Evolutionary conservation across 495 filamentous ascomycete species (phyloP).

Genomic region (Penicillium bovifimosum): DNA sequence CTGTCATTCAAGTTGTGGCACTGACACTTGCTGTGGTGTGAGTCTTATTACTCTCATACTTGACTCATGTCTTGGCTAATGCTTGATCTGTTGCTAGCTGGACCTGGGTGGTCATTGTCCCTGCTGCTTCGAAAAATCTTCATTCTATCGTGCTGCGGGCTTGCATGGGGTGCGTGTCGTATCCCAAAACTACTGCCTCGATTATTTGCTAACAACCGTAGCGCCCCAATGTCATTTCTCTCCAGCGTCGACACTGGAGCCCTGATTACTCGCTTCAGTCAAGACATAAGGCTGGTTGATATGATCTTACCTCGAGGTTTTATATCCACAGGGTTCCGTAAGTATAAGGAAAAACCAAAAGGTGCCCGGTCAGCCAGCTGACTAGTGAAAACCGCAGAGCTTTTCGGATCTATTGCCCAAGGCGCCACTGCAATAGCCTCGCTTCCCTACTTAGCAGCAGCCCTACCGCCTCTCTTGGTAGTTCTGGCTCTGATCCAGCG

Average conservation of each 20-base stretch:
- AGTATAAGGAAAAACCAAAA: background rate
- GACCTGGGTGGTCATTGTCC: conserved; percentile 23
- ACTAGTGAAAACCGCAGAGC: background rate
- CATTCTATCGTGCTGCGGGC: conserved; percentile 10
- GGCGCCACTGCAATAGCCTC: conserved; percentile 15
- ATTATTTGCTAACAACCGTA: conserved; percentile 3
- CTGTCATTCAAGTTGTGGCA: conserved; percentile 9
- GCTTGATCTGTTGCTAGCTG: conserved; percentile 2
- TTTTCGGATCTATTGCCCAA: conserved; percentile 21
- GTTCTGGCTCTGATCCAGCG: conserved; percentile 60
- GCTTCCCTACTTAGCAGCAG: conserved; percentile 29
- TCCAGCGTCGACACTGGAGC: conserved; percentile 36
- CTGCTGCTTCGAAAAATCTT: conserved; percentile 15
- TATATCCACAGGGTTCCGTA: conserved; percentile 12
- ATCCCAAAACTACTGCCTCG: background rate
- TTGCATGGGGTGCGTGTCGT: conserved; percentile 15
- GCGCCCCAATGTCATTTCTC: conserved; percentile 32
- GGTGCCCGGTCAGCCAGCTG: too few species aligned
- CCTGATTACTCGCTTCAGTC: conserved; percentile 42
- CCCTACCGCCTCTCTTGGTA: conserved; percentile 16
- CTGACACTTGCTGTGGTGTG: conserved; percentile 3
- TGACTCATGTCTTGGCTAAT: background rate
- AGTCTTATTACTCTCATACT: background rate
- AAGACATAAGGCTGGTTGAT: conserved; percentile 44
- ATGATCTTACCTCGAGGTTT: conserved; percentile 23